These are phyloP conservation scores for Beta vulgaris DNA, from an alignment of 148 eudicot species.

Conservation along the genomic window DNA sequence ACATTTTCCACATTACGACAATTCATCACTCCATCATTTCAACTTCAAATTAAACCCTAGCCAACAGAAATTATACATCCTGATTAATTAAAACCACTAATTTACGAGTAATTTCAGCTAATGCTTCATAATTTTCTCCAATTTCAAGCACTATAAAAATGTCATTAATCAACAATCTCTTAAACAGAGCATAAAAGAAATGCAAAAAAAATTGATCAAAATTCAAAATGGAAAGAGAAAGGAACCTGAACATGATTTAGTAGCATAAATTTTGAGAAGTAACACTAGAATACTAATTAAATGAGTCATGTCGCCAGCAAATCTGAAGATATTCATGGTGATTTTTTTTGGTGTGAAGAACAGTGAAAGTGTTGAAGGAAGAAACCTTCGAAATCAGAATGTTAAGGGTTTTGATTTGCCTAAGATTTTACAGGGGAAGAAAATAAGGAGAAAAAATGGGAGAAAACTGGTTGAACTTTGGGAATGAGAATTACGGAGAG, in stretches of 20 bases:
- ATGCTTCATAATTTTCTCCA: background rate
- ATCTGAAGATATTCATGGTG: conserved; percentile 72
- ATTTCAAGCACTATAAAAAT: background rate
- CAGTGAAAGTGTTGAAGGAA: background rate
- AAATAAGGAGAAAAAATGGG: too few relatives aligned
- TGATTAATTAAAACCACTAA: background rate
- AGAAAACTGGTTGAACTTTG: background rate
- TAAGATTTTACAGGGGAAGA: too few relatives aligned
- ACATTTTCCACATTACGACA: background rate
- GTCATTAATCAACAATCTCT: background rate
- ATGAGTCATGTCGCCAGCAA: conserved; percentile 81
- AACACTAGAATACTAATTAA: conserved; percentile 67
- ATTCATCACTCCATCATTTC: background rate
- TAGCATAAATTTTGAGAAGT: conserved; percentile 80
- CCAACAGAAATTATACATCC: background rate
- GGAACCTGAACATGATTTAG: conserved; percentile 78
- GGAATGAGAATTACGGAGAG: background rate
- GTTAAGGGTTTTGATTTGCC: background rate
- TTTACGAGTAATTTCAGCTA: background rate
- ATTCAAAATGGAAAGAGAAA: background rate
- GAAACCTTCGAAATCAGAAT: background rate
- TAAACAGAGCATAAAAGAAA: too few relatives aligned
- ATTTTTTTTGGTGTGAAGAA: too few relatives aligned
- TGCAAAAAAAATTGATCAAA: background rate
- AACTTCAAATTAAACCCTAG: conserved; percentile 2